These are phyloP conservation scores for Xylaria sp. DNA, from an alignment of 2,329 filamentous ascomycete genomes.

Conservation along the genomic window DNA sequence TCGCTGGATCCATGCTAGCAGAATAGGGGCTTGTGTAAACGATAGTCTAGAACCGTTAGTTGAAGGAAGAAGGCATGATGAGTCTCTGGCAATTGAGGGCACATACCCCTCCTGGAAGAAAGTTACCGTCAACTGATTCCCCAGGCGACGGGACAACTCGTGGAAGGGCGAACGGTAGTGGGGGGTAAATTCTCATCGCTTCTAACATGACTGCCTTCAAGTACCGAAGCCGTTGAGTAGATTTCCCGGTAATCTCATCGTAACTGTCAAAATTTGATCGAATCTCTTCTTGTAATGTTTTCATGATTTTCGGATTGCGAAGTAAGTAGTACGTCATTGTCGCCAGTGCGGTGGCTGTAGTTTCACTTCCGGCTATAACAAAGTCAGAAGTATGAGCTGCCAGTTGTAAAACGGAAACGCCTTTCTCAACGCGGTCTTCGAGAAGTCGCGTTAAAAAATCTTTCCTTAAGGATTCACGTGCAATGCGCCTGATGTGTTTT, in stretches of 20 bases:
- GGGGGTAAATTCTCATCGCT: conserved; percentile 39
- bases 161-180: conserved; percentile 35
- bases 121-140: conserved; percentile 37
- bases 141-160: conserved; percentile 35
- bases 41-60: conserved; percentile 28
- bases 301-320: conserved; percentile 25
- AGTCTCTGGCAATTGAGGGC: neutral
- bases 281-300: conserved; percentile 36
- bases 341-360: conserved; percentile 34
- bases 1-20: conserved; percentile 32
- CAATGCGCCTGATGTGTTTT: conserved; percentile 37
- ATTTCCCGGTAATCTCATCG: conserved; percentile 32
- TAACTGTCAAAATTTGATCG: conserved; percentile 32
- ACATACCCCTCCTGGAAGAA: conserved; percentile 40
- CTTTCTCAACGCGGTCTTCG: conserved; percentile 35
- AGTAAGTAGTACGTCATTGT: conserved; percentile 39
- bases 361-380: conserved; percentile 44
- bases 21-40: conserved; percentile 41
- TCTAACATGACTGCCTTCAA: conserved; percentile 36
- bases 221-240: conserved; percentile 30
- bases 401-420: conserved; percentile 42
- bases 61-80: neutral
- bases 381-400: conserved; percentile 47
- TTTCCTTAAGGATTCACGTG: conserved; percentile 31
- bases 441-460: conserved; percentile 46